These are phyloP conservation scores for Solanum gandarillasii DNA, from an alignment of 257 asterid species.

Conservation along the genomic window DNA sequence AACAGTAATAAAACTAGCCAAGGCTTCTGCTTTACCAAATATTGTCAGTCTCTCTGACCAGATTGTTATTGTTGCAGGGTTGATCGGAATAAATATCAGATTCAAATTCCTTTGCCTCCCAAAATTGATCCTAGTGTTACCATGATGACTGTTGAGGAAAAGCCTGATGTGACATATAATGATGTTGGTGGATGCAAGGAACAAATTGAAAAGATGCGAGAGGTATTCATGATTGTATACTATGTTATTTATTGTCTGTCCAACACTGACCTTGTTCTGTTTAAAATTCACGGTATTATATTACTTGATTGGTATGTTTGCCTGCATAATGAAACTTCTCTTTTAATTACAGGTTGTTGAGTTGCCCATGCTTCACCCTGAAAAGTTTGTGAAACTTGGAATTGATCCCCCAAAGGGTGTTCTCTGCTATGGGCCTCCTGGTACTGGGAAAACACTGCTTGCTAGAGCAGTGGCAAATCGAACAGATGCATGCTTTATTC, in stretches of 20 bases:
- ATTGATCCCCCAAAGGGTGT: constrained; percentile 99
- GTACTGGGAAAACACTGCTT: constrained; percentile 90
- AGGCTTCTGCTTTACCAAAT: not conserved
- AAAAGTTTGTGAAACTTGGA: constrained; percentile 91
- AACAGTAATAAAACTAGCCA: not conserved
- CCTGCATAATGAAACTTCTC: not conserved
- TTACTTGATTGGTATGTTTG: not conserved
- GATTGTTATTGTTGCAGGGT: constrained; percentile 40
- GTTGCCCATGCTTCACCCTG: constrained; percentile 99
- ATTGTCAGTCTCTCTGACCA: not conserved
- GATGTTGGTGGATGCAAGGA: constrained; percentile 99
- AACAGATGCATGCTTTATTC: constrained; percentile 95
- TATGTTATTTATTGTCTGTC: not conserved
- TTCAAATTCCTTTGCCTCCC: constrained; percentile 97
- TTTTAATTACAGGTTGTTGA: constrained; percentile 65
- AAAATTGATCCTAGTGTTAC: constrained; percentile 98
- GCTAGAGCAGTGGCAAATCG: constrained; percentile 98
- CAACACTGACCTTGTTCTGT: not conserved
- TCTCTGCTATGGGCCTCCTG: constrained; percentile 96
- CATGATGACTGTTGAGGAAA: constrained; percentile 99
- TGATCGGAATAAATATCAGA: constrained; percentile 91
- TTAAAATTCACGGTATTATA: not conserved
- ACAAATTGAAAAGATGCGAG: constrained; percentile 98
- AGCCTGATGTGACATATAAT: constrained; percentile 93
- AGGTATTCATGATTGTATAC: constrained; percentile 31